phyloP scores from a whole-genome alignment of 2,329 filamentous ascomycete genomes.

The Sporothrix protearum region DNA sequence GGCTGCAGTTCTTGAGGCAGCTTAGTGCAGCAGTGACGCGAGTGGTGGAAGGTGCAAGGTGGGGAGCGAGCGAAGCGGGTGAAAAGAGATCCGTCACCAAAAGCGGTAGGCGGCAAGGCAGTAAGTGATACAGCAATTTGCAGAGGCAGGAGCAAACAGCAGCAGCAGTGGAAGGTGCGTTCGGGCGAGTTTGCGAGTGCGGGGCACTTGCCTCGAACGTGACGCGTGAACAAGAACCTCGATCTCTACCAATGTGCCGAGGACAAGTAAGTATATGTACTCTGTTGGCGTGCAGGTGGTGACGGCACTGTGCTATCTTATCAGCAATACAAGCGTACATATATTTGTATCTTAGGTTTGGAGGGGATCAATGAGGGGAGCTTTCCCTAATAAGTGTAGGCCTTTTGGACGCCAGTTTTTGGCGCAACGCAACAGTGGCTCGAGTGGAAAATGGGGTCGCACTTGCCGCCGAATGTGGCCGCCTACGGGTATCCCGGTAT shows the following conservation, averaged over 20 bases:
- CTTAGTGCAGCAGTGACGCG: constrained; percentile 9
- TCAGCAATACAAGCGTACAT: not conserved
- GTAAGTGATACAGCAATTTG: not conserved
- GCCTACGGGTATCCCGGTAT: not conserved
- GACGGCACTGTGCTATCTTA: not conserved
- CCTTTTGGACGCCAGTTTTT: not conserved
- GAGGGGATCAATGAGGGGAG: constrained; percentile 4
- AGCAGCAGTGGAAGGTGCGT: not conserved
- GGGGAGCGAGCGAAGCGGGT: not conserved
- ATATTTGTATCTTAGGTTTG: too few relatives aligned
- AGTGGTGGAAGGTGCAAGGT: not conserved
- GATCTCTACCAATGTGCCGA: not conserved
- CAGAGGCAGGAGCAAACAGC: not conserved
- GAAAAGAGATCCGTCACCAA: not conserved
- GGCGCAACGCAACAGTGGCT: constrained; percentile 15
- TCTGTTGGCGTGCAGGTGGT: not conserved
- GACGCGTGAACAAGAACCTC: not conserved
- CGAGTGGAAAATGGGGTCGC: not conserved
- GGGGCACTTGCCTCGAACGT: constrained; percentile 17
- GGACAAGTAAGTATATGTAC: not conserved
- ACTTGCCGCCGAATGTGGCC: not conserved
- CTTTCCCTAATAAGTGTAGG: constrained; percentile 17
- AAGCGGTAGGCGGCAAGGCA: constrained; percentile 1
- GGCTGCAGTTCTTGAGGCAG: constrained; percentile 12
- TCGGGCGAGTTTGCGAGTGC: constrained; percentile 7